Conservation (phyloP, 805 yeast species). For the Metschnikowia vanudenii region DNA sequence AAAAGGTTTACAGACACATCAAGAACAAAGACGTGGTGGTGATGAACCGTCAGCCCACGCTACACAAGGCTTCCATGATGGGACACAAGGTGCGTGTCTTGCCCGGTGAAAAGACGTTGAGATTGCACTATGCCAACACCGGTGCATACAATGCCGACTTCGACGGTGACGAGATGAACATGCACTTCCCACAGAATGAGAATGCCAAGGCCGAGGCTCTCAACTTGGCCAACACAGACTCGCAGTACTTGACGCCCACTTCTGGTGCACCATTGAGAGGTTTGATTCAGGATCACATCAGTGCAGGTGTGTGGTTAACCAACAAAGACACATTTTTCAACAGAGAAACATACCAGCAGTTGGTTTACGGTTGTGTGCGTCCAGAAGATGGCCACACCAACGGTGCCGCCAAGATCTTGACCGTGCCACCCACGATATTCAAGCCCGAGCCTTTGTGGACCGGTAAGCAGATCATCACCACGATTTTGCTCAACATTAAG, state of each 20-base stretch:
- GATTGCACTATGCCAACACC: conserved; percentile 97
- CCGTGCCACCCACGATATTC: conserved; percentile 84
- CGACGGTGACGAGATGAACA: conserved; percentile 99
- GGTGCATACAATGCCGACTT: conserved; percentile 99
- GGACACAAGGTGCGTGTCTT: conserved; percentile 96
- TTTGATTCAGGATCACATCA: conserved; percentile 96
- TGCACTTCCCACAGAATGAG: conserved; percentile 99
- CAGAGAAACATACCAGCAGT: conserved; percentile 89
- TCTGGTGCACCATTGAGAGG: conserved; percentile 99
- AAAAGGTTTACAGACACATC: conserved; percentile 93
- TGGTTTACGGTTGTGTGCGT: conserved; percentile 88
- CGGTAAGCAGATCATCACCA: conserved; percentile 93
- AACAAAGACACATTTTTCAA: conserved; percentile 89
- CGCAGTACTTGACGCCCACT: conserved; percentile 96
- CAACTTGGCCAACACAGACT: conserved; percentile 92
- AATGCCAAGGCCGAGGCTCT: conserved; percentile 96
- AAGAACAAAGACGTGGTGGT: conserved; percentile 92
- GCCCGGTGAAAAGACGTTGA: conserved; percentile 94
- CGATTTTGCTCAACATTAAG: conserved; percentile 84
- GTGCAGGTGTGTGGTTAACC: conserved; percentile 98
- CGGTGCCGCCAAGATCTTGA: conserved; percentile 56
- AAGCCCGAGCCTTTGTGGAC: conserved; percentile 95
- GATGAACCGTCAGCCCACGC: conserved; percentile 98
- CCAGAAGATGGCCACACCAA: conserved; percentile 97
- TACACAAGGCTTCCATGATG: conserved; percentile 99